Percentiles rank a stretch among this genome's conserved stretches.
Conservation (phyloP, 139 green algal genomes). For the Coelastrella sp. region DNA sequence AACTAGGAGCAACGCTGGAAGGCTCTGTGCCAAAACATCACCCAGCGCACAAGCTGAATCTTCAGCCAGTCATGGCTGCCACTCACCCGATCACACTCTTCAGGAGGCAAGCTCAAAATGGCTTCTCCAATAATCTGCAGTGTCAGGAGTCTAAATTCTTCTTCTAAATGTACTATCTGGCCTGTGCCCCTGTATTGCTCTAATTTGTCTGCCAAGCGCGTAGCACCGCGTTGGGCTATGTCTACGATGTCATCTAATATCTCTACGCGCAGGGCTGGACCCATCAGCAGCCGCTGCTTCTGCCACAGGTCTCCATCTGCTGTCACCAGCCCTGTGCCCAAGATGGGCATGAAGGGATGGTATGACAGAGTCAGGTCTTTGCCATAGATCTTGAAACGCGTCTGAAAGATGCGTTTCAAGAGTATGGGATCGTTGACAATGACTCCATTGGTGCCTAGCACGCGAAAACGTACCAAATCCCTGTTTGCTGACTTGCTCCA, state of each 20-base stretch:
- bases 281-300: conserved; percentile 90
- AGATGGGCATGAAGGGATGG: conserved; percentile 91
- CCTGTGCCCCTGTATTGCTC: conserved; percentile 49
- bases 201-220: conserved; percentile 84
- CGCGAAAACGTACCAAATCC: conserved; percentile 70
- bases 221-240: conserved; percentile 74
- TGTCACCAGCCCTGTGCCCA: conserved; percentile 95
- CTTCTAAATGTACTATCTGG: conserved; percentile 82
- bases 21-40: neutral
- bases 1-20: neutral
- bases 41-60: too few relatives aligned
- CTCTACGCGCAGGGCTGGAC: conserved; percentile 86
- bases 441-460: conserved; percentile 75
- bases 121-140: conserved; percentile 94
- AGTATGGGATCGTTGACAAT: conserved; percentile 73
- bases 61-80: too few relatives aligned
- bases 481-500: conserved; percentile 63
- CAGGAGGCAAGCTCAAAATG: conserved; percentile 83
- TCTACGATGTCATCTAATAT: conserved; percentile 92
- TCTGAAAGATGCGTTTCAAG: conserved; percentile 90
- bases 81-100: conserved; percentile 88
- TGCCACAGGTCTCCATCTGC: conserved; percentile 90
- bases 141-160: conserved; percentile 93
- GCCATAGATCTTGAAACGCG: conserved; percentile 75
- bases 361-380: conserved; percentile 91